Base-by-base conservation (phyloP, 176 grass and related monocot genomes). In the Musa itinerans region DNA sequence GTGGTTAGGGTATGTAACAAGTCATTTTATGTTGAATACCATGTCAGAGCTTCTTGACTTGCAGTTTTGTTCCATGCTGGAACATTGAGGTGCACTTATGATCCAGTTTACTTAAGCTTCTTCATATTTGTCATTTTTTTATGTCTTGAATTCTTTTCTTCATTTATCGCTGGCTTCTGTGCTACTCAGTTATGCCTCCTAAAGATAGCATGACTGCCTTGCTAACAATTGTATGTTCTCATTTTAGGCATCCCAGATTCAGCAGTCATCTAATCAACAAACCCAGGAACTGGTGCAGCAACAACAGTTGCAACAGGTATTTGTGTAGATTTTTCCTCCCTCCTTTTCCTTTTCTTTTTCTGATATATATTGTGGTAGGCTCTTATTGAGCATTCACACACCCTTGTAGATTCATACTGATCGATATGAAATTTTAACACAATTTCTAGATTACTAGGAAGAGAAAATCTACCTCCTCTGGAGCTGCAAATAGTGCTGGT, bases 401-500 rank as follows among this genome's bases (percentile, higher is more conserved):
- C 8, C 43, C 5, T 67, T 21, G 6, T 27, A 23, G 20, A 53
- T 66, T 66, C 22, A 9, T 17, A 50, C 15, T 19, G n/a, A 53
- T 67, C 5, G 54, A 49, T 43, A 6, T 53, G 43, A 16, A 27
- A 81, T 75, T 72, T 74, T 87, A 83, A 51, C n/a, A 74, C 71
- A 43, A 70, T 53, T 73, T 83, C 65, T 75, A 93, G 88, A 89
- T 84, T 77, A 78, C 71, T 79, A 93, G 94, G 83, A 91, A 91
- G 64, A 82, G 90, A 77, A 98, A 98, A 69, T 84, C 94, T 61
- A 93, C 90, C 75, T 91, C 90, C 80, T 98, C 90, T 53, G 94
- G 94, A 52, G 76, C 90, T 77, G 94, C 88, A 75, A 93, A 93
- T 84, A 98, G 88, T 70, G 91, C 88, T 75, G 86, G 90, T 64